These are phyloP conservation scores for Pestalotiopsis sp. DNA, from an alignment of 2,329 filamentous ascomycete genomes.

Conservation along the genomic window DNA sequence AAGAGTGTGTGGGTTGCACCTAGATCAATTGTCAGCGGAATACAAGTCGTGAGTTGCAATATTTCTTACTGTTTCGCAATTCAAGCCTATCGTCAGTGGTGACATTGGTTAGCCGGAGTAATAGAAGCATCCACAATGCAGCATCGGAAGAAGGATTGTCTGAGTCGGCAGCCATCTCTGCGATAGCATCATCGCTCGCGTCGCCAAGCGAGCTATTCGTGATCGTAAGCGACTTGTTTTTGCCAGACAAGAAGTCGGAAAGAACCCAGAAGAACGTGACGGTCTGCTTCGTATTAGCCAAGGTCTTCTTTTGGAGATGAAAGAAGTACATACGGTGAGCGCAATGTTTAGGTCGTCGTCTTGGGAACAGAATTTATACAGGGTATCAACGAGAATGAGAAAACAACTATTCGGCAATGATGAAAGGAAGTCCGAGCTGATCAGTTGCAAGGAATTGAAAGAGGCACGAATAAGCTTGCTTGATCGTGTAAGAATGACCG, in stretches of 20 bases:
- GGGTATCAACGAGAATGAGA: constrained; percentile 78
- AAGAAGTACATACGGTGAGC: constrained; percentile 66
- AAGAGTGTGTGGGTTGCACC: constrained; percentile 87
- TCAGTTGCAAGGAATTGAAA: constrained; percentile 86
- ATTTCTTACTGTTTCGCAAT: constrained; percentile 68
- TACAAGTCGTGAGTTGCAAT: constrained; percentile 21
- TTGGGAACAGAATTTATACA: constrained; percentile 88
- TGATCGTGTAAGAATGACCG: constrained; percentile 58
- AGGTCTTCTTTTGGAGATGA: background rate
- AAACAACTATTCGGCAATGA: constrained; percentile 73
- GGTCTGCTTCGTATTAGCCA: constrained; percentile 53
- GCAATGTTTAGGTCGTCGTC: constrained; percentile 94
- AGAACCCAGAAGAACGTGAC: constrained; percentile 96
- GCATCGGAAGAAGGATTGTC: constrained; percentile 66
- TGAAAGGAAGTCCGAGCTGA: constrained; percentile 91
- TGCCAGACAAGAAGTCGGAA: constrained; percentile 78
- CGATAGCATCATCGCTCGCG: constrained; percentile 58
- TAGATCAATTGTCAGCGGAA: constrained; percentile 32
- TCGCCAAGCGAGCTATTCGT: constrained; percentile 58
- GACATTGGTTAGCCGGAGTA: constrained; percentile 71
- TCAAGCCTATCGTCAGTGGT: constrained; percentile 74
- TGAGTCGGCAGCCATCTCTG: constrained; percentile 60
- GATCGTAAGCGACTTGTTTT: constrained; percentile 60
- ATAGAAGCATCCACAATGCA: constrained; percentile 77
- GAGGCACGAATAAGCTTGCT: constrained; percentile 80